A percentile compares a stretch with the other conserved stretches of the same genome.
Evolutionary conservation across 2,329 filamentous ascomycete species (phyloP).

Genomic region (Anisogramma anomala): DNA sequence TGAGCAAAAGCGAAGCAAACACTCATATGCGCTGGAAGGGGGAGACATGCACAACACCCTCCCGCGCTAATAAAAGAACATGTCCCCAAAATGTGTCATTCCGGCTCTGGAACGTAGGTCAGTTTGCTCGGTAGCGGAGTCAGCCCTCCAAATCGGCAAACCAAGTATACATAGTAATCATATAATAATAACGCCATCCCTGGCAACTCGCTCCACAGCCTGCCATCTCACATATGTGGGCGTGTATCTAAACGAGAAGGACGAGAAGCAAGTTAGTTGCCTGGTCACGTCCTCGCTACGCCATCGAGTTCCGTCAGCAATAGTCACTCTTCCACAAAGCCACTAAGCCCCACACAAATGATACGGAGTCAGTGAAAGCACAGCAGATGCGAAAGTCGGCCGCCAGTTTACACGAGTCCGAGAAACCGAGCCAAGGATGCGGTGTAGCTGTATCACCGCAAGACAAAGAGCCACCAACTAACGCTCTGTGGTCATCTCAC

Average conservation of each 20-base stretch:
- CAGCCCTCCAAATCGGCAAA: too few species aligned
- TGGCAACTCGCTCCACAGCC: neutral
- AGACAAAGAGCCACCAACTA: neutral
- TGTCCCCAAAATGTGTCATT: neutral
- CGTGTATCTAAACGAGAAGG: neutral
- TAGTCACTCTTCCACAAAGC: neutral
- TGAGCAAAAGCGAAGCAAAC: neutral
- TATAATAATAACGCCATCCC: too few species aligned
- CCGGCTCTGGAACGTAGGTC: neutral
- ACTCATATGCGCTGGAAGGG: neutral
- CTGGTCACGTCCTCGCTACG: neutral
- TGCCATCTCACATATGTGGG: neutral
- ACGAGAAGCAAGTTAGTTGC: neutral
- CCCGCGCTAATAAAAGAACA: too few species aligned
- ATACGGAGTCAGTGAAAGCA: constrained; percentile 1
- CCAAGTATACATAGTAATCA: too few species aligned
- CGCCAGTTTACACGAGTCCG: neutral
- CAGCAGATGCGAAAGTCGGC: constrained; percentile 2
- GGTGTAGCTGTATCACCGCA: constrained; percentile 4
- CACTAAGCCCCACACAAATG: neutral
- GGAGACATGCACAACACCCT: neutral
- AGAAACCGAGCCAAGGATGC: neutral
- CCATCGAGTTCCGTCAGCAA: neutral
- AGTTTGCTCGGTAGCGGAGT: neutral
- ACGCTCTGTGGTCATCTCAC: constrained; percentile 1